Percentiles rank a stretch among this genome's conserved stretches.
phyloP scores from a whole-genome alignment of 2,329 filamentous ascomycete genomes.

The Aureobasidium sp. region DNA sequence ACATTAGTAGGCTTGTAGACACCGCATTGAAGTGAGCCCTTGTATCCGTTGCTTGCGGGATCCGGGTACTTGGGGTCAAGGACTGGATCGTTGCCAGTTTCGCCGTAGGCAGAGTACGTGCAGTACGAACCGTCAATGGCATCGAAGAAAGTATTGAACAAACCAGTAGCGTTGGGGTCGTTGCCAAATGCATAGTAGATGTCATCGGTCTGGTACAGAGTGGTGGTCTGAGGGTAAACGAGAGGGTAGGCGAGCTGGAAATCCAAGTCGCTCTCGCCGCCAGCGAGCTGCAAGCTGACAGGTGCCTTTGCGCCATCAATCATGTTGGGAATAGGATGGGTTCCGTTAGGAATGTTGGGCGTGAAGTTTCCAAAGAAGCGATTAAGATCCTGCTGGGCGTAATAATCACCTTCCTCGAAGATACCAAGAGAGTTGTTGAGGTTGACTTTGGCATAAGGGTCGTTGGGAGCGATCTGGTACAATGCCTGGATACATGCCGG shows the following conservation, averaged over 20 bases:
- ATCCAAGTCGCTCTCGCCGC: conserved; percentile 42
- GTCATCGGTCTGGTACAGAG: conserved; percentile 44
- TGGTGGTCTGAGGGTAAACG: conserved; percentile 45
- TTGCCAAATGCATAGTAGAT: conserved; percentile 23
- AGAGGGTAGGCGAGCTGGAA: conserved; percentile 45
- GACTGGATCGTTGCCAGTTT: conserved; percentile 43
- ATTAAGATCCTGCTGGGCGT: conserved; percentile 40
- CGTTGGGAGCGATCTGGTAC: conserved; percentile 21
- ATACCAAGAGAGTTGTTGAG: conserved; percentile 32
- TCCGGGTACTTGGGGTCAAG: conserved; percentile 45
- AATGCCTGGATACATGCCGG: conserved; percentile 23
- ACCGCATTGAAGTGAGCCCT: conserved; percentile 37
- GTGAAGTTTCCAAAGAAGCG: conserved; percentile 34
- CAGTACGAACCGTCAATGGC: conserved; percentile 51
- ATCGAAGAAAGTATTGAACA: conserved; percentile 44
- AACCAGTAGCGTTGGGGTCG: conserved; percentile 35
- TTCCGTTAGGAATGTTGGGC: conserved; percentile 20
- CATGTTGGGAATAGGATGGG: conserved; percentile 25
- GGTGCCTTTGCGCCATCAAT: conserved; percentile 22
- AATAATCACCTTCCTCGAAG: conserved; percentile 40
- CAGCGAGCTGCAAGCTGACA: conserved; percentile 23
- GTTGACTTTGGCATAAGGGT: conserved; percentile 18
- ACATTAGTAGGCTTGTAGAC: conserved; percentile 49
- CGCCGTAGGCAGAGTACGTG: conserved; percentile 39
- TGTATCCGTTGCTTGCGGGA: conserved; percentile 17